Conservation (phyloP, 2,329 filamentous ascomycete species). For the Claviceps sp. region DNA sequence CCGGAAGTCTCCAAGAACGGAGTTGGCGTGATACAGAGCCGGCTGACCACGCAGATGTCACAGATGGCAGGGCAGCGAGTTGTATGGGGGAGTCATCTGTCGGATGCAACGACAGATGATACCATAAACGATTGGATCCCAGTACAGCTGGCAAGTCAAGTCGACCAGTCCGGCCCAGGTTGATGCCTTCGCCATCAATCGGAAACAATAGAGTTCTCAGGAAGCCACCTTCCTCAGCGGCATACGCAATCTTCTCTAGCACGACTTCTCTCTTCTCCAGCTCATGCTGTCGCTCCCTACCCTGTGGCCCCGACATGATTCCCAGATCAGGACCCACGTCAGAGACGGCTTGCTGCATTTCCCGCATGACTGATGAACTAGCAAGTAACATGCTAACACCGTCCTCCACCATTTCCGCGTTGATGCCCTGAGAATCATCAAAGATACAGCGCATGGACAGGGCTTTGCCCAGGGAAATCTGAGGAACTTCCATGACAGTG, state of each 20-base stretch:
- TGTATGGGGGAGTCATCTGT: conserved; percentile 72
- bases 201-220: conserved; percentile 73
- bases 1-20: conserved; percentile 81
- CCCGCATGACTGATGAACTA: conserved; percentile 71
- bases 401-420: conserved; percentile 93
- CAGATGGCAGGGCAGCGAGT: conserved; percentile 56
- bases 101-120: conserved; percentile 82
- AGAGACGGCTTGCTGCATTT: conserved; percentile 72
- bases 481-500: conserved; percentile 76
- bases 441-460: conserved; percentile 83
- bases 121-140: conserved; percentile 83
- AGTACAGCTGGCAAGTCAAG: conserved; percentile 65
- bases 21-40: conserved; percentile 86
- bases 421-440: conserved; percentile 85
- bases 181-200: conserved; percentile 62
- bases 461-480: conserved; percentile 70
- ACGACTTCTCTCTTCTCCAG: conserved; percentile 72
- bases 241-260: conserved; percentile 74
- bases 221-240: conserved; percentile 71
- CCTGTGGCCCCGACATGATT: conserved; percentile 52
- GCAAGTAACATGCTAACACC: conserved; percentile 63
- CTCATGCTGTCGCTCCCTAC: conserved; percentile 62
- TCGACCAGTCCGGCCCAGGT: conserved; percentile 62
- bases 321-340: conserved; percentile 70
- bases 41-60: conserved; percentile 83